Evolutionary conservation across 768 basidiomycete genomes (phyloP).

Genomic region (Podaxis sp.): DNA sequence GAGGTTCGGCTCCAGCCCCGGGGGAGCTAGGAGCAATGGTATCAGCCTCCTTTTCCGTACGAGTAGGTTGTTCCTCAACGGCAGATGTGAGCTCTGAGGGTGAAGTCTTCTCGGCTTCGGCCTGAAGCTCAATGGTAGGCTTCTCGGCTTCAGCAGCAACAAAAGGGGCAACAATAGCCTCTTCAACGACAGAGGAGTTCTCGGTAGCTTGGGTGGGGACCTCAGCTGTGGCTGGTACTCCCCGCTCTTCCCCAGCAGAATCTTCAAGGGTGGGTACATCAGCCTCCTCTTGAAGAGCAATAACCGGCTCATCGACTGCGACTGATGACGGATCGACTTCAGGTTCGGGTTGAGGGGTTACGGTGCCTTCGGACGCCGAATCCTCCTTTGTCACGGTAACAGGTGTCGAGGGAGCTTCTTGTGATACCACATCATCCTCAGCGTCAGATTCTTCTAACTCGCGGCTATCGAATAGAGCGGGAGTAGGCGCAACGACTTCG

Average conservation of each 20-base stretch:
- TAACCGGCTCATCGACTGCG: neutral
- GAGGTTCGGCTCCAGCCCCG: neutral
- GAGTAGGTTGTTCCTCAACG: neutral
- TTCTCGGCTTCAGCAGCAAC: neutral
- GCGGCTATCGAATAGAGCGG: neutral
- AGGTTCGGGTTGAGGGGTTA: slow-evolving; percentile 2
- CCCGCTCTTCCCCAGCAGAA: neutral
- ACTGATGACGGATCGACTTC: neutral
- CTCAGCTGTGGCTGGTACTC: neutral
- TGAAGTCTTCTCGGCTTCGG: neutral
- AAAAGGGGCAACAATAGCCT: neutral
- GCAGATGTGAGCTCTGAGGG: neutral
- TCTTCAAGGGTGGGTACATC: neutral
- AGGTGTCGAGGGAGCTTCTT: neutral
- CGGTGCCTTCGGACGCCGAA: neutral
- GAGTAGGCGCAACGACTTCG: slow-evolving; percentile 6
- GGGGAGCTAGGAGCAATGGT: neutral
- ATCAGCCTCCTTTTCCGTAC: neutral
- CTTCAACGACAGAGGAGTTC: neutral
- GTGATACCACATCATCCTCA: neutral
- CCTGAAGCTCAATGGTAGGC: neutral
- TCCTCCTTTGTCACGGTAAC: neutral
- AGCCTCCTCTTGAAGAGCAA: neutral
- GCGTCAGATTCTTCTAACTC: slow-evolving; percentile 7
- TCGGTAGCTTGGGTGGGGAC: neutral